Evolutionary conservation across 177 flowering plant species (phyloP), one percentile per base, ranked within the genome.

Genomic region (Tripterygium wilfordii): DNA sequence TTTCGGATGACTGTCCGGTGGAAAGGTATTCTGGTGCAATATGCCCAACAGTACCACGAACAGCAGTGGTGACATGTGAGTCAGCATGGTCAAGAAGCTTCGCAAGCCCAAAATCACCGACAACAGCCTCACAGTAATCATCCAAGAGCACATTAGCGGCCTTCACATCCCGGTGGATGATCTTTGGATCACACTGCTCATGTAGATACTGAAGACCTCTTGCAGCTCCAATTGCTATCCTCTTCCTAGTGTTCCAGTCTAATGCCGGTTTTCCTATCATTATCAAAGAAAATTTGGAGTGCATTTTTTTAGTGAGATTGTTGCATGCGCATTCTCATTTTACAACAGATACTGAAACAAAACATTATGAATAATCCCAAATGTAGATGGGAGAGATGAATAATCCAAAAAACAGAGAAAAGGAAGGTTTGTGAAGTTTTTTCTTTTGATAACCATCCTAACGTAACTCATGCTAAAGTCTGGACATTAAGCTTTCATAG

Each of bases 131-230:
- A 52, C 57, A 82, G 53, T 28, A 77, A 42, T 89, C 94, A 39
- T 89, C 97, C 1, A 89, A 66, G 10, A 89, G 86, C 12, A 89
- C 74, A 58, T 89, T 89, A 15, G 97, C 97, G 8, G 97, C 97
- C 74, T 89, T 89, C 16, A 89, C 97, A 49, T 89, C 97, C 49
- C 97, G 61, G 48, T 89, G 97, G 32, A 89, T 82, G 44, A 89
- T 86, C 69, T 89, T 89, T 5, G 97, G 97, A 58, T 89, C 97
- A 53, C 97, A 89, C 51, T 89, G 97, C 69, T 89, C 97, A 29
- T 89, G 97, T 16, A 89, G 77, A 70, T 89, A 89, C 14, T 86
- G 47, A 21, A 89, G 80, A 20, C 96, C 97, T 33, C 97, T 61
- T 26, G 90, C 96, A 44, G 97, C 78, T 37, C 97, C 97, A 20